Evolutionary conservation across 208 protist genomes (phyloP).

Genomic region (Leishmania arabica): DNA sequence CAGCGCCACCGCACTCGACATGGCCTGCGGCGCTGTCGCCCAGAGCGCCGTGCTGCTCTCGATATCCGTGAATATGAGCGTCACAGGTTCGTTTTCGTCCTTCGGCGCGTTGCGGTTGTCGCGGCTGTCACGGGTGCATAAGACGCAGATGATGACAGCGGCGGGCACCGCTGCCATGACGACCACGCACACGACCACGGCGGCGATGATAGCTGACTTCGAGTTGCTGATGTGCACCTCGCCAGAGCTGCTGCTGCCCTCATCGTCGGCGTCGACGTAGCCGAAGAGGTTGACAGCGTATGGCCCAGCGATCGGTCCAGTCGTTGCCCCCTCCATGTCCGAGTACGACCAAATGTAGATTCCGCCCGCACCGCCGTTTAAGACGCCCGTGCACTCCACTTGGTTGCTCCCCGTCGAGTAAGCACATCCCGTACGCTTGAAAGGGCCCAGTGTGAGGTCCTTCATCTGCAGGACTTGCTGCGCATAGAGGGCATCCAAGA

Average conservation of each 20-base stretch:
- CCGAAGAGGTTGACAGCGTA: constrained; percentile 7
- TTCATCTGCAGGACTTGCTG: constrained; percentile 7
- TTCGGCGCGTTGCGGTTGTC: constrained; percentile 65
- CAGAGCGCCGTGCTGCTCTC: constrained; percentile 68
- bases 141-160: constrained; percentile 14
- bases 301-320: neutral
- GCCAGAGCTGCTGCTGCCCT: neutral
- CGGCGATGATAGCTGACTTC: constrained; percentile 1
- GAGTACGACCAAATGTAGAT: constrained; percentile 12
- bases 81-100: constrained; percentile 38
- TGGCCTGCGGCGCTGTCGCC: constrained; percentile 39
- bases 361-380: constrained; percentile 9
- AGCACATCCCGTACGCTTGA: constrained; percentile 9
- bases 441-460: constrained; percentile 17
- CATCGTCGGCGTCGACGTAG: neutral
- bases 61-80: constrained; percentile 75
- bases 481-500: constrained; percentile 9
- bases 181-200: constrained; percentile 1
- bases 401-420: neutral
- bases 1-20: constrained; percentile 42
- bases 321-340: neutral
- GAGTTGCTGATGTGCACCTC: neutral
- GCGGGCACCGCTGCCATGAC: neutral
- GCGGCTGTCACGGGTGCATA: constrained; percentile 30
- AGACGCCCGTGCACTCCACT: constrained; percentile 3